Evolutionary conservation across 768 basidiomycete genomes (phyloP).

Genomic region (Paxillus rubicundulus): DNA sequence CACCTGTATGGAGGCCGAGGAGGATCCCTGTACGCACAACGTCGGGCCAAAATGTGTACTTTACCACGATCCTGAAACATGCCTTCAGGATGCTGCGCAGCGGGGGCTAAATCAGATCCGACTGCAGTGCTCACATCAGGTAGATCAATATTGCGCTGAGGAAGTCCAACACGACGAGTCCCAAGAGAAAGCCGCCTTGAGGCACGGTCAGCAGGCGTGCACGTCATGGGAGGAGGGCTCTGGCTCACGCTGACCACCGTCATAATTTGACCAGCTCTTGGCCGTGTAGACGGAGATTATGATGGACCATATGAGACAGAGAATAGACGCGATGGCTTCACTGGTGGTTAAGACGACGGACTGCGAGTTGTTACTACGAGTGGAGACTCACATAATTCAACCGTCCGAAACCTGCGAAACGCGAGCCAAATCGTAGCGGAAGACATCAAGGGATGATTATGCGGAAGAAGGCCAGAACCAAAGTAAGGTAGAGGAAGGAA

Average conservation of each 20-base stretch:
- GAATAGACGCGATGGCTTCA: conserved; percentile 32
- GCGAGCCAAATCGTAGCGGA: conserved; percentile 28
- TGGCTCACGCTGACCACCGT: conserved; percentile 33
- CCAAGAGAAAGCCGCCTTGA: conserved; percentile 35
- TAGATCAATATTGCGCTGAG: conserved; percentile 35
- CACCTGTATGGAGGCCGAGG: conserved; percentile 17
- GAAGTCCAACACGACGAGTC: conserved; percentile 30
- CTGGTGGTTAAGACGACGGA: not conserved
- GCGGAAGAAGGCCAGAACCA: conserved; percentile 7
- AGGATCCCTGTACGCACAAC: conserved; percentile 32
- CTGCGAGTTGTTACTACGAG: not conserved
- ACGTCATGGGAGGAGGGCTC: not conserved
- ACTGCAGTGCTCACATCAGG: conserved; percentile 31
- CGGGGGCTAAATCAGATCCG: not conserved
- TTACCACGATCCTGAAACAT: conserved; percentile 36
- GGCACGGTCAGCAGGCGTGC: not conserved
- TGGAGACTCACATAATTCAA: conserved; percentile 34
- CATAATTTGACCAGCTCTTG: conserved; percentile 35
- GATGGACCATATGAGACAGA: conserved; percentile 34
- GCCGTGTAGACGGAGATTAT: conserved; percentile 35
- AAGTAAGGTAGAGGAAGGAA: conserved; percentile 1
- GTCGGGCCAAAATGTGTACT: conserved; percentile 39
- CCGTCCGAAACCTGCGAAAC: conserved; percentile 34
- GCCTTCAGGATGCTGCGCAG: not conserved
- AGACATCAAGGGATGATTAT: conserved; percentile 15